Percentiles rank a stretch among this genome's conserved stretches.
Evolutionary conservation across 2,329 filamentous ascomycete genomes (phyloP).

Genomic region (Simplicillium sp.): DNA sequence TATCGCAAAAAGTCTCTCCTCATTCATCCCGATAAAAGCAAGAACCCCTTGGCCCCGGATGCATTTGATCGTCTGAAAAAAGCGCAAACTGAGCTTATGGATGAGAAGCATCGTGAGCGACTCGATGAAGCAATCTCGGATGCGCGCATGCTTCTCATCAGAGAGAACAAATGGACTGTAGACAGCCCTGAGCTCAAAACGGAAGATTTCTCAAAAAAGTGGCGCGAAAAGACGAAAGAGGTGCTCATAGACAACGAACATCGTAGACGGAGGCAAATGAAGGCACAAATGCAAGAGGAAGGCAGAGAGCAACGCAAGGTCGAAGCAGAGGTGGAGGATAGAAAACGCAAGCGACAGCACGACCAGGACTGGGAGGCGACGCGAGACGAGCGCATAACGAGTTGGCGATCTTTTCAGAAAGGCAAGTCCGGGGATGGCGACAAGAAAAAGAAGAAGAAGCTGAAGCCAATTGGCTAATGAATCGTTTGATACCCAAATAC

Average conservation of each 20-base stretch:
- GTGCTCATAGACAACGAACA: slow-evolving; percentile 92
- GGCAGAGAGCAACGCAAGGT: slow-evolving; percentile 77
- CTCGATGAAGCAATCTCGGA: slow-evolving; percentile 95
- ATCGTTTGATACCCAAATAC: not conserved
- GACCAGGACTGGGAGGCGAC: slow-evolving; percentile 94
- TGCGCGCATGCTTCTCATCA: slow-evolving; percentile 87
- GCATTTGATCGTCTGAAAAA: slow-evolving; percentile 96
- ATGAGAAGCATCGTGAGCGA: slow-evolving; percentile 80
- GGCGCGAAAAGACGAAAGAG: slow-evolving; percentile 81
- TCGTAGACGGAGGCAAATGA: slow-evolving; percentile 71
- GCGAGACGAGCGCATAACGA: slow-evolving; percentile 81
- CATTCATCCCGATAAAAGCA: slow-evolving; percentile 97
- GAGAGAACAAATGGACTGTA: slow-evolving; percentile 86
- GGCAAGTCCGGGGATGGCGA: slow-evolving; percentile 41
- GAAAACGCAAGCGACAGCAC: slow-evolving; percentile 82
- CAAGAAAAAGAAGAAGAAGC: slow-evolving; percentile 60
- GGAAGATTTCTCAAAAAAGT: slow-evolving; percentile 71
- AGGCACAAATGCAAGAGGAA: slow-evolving; percentile 94
- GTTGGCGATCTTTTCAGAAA: slow-evolving; percentile 89
- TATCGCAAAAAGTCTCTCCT: slow-evolving; percentile 98
- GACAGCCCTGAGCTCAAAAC: slow-evolving; percentile 83
- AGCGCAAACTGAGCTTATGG: slow-evolving; percentile 81
- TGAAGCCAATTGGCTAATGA: slow-evolving; percentile 49
- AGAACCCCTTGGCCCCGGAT: slow-evolving; percentile 81
- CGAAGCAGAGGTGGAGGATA: slow-evolving; percentile 73